Evolutionary conservation across 1,284 basidiomycete species (phyloP), one percentile per base, ranked within the genome.

Genomic region (Takashimella tepidaria): DNA sequence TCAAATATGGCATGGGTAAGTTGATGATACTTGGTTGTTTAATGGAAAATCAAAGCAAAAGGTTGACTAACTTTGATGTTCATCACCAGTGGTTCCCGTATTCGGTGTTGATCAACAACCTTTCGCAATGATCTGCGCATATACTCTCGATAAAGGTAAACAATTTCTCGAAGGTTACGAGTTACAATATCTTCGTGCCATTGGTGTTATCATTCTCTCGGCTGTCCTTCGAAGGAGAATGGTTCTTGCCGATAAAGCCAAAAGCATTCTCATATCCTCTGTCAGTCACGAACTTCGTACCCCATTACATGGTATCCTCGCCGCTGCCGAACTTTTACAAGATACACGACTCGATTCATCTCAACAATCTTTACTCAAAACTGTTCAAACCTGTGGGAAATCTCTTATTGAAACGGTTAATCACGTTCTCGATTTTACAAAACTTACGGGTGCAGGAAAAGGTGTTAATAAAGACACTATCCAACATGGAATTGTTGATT

Each of bases 371-470:
- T 96, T 93, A 76, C 77, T 97, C 51, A 86, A 78, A 42, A 80
- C 79, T 1, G 72, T 77, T 3, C 69, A 75, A 42, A 74, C 72
- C 0, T 76, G 75, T 54, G 78, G 78, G 13, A 77, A 77, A 49
- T 77, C 77, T 31, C 67, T 81, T 23, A 76, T 80, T 50, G 79
- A 81, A 61, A 78, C 79, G 0, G 92, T 98, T 54, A 97, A 97
- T 69, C 93, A 98, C 66, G 93, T 98, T 5, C 79, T 98, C 37
- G 93, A 97, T 73, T 97, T 95, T 69, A 96, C 92, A 31, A 97
- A 97, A 71, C 81, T 96, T 20, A 92, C 88, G 66, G 91, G 92
- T n/a, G 87, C 87, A 60, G 79, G 84, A 41, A 89, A 88, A 70
- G 79, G 82, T 2, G 86, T 85, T 5, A 41, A 50, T 3, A 41